Evolutionary conservation across 116 monocot genomes (phyloP), one percentile per base, ranked within the genome.

Genomic region (Cymodocea nodosa): DNA sequence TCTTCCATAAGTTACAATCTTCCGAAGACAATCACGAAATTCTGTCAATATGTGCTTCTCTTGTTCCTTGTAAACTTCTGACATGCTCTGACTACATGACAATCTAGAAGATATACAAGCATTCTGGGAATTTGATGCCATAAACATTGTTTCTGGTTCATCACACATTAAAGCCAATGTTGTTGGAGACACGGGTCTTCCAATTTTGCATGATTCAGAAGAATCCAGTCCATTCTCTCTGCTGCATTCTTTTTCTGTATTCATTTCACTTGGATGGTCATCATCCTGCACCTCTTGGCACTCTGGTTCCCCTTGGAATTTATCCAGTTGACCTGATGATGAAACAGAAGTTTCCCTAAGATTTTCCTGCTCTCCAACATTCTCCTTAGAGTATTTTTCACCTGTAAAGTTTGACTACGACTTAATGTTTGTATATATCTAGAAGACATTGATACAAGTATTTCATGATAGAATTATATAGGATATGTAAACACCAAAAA

Each of bases 131-230:
- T 64, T 9, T n/a, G 76, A 62, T 61, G 71, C 23, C 52, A 80
- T 75, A 65, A 90, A 85, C 63, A 90, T 74, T 62, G 83, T 69
- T 65, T 91, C 88, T 68, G 87, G 74, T 44, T 97, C 91, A 72
- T 97, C 84, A 65, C 97, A 97, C 97, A 97, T 86, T 14, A 97
- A 68, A 19, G 91, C 97, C 24, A 85, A 76, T 64, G 97, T 97
- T 25, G 86, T 81, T 19, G 93, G 93, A 20, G 93, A 93, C 79
- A 86, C 75, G 15, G 93, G 86, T 72, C 85, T 82, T 57, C 23
- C 70, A 30, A 34, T 70, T 60, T 76, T 78, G 44, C 70, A 76
- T 12, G 48, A 71, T 67, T 83, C 81, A 44, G 55, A 36, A 52
- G 6, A 49, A 13, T 52, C 65, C 37, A 25, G 18, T 53, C 23